These are phyloP conservation scores for Pyrenula massariospora DNA, from an alignment of 495 filamentous ascomycete genomes.

Conservation along the genomic window DNA sequence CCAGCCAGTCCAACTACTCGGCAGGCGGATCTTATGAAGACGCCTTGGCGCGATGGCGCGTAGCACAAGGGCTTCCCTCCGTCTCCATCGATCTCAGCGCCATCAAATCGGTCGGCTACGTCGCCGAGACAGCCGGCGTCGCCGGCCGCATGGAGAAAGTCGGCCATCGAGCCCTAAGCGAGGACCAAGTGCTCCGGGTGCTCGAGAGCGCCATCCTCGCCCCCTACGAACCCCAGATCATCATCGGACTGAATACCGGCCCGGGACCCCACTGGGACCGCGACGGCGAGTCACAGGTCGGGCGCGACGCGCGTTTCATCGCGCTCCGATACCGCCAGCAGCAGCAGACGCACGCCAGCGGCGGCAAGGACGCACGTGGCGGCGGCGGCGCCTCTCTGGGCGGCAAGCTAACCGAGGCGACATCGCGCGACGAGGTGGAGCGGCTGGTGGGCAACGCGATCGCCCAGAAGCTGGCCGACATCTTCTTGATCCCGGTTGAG, in stretches of 20 bases:
- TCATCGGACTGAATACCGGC: slow-evolving; percentile 5
- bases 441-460: slow-evolving; percentile 5
- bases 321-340: slow-evolving; percentile 5
- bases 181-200: neutral
- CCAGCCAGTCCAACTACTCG: slow-evolving; percentile 40
- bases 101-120: slow-evolving; percentile 3
- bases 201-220: neutral
- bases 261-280: neutral
- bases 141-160: neutral
- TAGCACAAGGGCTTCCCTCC: slow-evolving; percentile 12
- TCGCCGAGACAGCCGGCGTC: neutral
- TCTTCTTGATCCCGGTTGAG: slow-evolving; percentile 7
- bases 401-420: neutral
- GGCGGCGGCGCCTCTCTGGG: neutral
- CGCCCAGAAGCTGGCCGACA: slow-evolving; percentile 4
- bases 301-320: slow-evolving; percentile 8
- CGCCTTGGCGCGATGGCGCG: slow-evolving; percentile 17
- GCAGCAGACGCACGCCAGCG: neutral
- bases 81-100: slow-evolving; percentile 19
- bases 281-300: neutral
- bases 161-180: neutral
- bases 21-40: slow-evolving; percentile 34
- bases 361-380: too few species aligned
- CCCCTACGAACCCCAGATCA: slow-evolving; percentile 2
- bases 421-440: neutral